phyloP scores from a whole-genome alignment of 352 stramenopile genomes.

The Phytophthora multivora region DNA sequence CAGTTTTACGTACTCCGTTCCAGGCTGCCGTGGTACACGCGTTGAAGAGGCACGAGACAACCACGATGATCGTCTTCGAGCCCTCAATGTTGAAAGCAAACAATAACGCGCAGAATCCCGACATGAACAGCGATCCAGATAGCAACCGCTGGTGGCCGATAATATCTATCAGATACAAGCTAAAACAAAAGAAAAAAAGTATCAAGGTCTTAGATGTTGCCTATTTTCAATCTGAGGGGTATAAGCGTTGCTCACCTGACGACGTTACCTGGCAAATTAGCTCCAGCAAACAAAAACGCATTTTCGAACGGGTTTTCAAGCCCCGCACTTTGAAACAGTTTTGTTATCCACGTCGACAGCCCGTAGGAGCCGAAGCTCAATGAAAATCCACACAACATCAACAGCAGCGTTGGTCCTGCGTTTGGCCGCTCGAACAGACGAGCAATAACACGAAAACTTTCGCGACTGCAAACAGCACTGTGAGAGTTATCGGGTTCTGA shows the following conservation, averaged over 20 bases:
- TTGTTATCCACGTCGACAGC: slow-evolving; percentile 94
- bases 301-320: slow-evolving; percentile 93
- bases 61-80: slow-evolving; percentile 76
- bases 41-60: slow-evolving; percentile 92
- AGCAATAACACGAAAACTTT: slow-evolving; percentile 49
- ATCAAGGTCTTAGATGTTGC: neutral
- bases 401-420: slow-evolving; percentile 50
- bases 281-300: slow-evolving; percentile 91
- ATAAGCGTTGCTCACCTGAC: slow-evolving; percentile 50
- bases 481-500: slow-evolving; percentile 4
- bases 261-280: slow-evolving; percentile 92
- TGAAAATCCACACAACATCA: slow-evolving; percentile 74
- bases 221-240: neutral
- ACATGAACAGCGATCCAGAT: slow-evolving; percentile 68
- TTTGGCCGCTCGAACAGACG: slow-evolving; percentile 59
- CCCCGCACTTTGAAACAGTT: slow-evolving; percentile 87
- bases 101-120: slow-evolving; percentile 63
- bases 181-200: slow-evolving; percentile 17
- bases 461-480: slow-evolving; percentile 57
- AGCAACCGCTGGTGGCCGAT: slow-evolving; percentile 75
- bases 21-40: slow-evolving; percentile 89
- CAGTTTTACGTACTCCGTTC: slow-evolving; percentile 76
- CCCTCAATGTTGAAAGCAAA: slow-evolving; percentile 83
- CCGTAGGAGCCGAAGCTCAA: slow-evolving; percentile 92
- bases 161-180: slow-evolving; percentile 73